These are phyloP conservation scores for Plasmodium cynomolgi DNA, from an alignment of 169 alveolate genomes.

Conservation along the genomic window DNA sequence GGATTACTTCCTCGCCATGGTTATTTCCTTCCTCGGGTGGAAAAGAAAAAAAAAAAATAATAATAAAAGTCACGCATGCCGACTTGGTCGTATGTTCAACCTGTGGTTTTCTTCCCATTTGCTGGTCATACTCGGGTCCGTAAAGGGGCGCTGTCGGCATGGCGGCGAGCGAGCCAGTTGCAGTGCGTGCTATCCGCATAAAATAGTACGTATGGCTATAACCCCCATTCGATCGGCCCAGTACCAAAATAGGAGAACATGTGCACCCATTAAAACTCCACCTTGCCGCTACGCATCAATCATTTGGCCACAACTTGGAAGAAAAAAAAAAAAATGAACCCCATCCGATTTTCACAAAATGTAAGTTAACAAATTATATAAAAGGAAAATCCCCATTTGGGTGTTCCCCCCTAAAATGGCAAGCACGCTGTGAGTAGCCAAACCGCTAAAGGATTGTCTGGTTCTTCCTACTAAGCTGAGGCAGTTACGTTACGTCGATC, in stretches of 20 bases:
- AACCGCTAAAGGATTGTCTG: neutral
- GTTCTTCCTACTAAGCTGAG: neutral
- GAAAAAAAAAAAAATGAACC: neutral
- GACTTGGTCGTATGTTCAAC: neutral
- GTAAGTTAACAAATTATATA: neutral
- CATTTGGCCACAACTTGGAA: neutral
- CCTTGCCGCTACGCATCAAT: neutral
- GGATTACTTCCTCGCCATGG: neutral
- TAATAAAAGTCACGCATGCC: neutral
- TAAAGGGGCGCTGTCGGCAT: neutral
- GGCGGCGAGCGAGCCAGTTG: neutral
- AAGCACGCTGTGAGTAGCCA: neutral
- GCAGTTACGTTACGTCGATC: neutral
- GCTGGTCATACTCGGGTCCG: neutral
- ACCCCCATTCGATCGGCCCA: neutral
- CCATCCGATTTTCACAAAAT: neutral
- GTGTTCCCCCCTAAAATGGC: neutral
- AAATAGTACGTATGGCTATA: neutral
- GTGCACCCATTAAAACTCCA: neutral
- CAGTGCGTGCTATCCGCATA: neutral
- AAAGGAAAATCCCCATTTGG: neutral
- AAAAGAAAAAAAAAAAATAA: no score
- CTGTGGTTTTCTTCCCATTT: neutral
- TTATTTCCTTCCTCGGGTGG: neutral
- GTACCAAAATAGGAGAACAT: neutral